These are phyloP conservation scores for Zea mays DNA, from an alignment of 176 grass and related monocot species.

Conservation along the genomic window Zm-B73-REFERENCE-NAM-5.0 NC_050104.1:159816001-159816500, in stretches of 20 bases:
- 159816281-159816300: constrained; percentile 40
- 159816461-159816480: neutral
- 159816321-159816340: constrained; percentile 86
- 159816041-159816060: no score
- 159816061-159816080: no score
- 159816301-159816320: constrained; percentile 83
- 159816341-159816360: constrained; percentile 68
- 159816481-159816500: neutral
- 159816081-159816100: no score
- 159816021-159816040: no score
- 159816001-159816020: no score
- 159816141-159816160: neutral
- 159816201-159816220: no score
- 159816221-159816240: no score
- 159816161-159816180: neutral
- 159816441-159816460: neutral
- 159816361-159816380: constrained; percentile 25
- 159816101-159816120: no score
- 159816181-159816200: no score
- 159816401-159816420: constrained; percentile 32
- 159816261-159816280: neutral
- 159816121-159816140: no score
- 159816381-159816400: constrained; percentile 3
- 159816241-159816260: no score
- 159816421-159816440: neutral